Base-by-base conservation (phyloP, 441 rosid genomes). In the Jatropha podagrica region DNA sequence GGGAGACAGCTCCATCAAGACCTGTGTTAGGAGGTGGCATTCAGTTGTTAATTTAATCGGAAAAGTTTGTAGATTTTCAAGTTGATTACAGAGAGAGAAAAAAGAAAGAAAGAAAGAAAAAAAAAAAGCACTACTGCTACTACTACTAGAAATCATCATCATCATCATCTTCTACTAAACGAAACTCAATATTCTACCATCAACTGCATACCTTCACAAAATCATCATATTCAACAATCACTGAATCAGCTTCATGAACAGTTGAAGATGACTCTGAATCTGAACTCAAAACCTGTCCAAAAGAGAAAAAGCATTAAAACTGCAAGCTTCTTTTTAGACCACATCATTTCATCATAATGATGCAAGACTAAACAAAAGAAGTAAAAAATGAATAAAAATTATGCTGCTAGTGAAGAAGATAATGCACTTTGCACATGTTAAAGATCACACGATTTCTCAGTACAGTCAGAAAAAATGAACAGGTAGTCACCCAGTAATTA, bases 1-100 rank as follows among this genome's bases (percentile, higher is more conserved):
- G 6, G 99, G 98, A 32, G 97, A 91, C 18, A 93, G 88, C 81
- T 93, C 98, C 64, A 77, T 79, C 85, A 95, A 77, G 42, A 89
- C 98, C 98, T 95, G 85, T 73, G 26, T 62, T 74, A 49, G 65
- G 59, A 63, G 44, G 70, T 58, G 15, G 73, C 75, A 72, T 37
- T 64, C 42, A 74, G 44, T 37, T 12, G 26, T 55, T 44, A 44
- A 37, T 5, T 32, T 44, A 32, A 8, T 12, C 14, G 37, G 6
- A 67, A 8, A 41, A n/a, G n/a, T 67, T 44, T 26, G 40, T 7
- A 12, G 56, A 15, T 14, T 67, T 20, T 67, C 17, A 4, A 44
- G 51, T 42, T 42, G 32, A 6, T n/a, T 40, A 37, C 3, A 52
- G 56, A 23, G 56, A 23, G 23, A 23, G 23, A 23, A 23, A 23